Base-by-base conservation (phyloP, 371 early-diverging fungal genomes). In the Mucor saturninus region DNA sequence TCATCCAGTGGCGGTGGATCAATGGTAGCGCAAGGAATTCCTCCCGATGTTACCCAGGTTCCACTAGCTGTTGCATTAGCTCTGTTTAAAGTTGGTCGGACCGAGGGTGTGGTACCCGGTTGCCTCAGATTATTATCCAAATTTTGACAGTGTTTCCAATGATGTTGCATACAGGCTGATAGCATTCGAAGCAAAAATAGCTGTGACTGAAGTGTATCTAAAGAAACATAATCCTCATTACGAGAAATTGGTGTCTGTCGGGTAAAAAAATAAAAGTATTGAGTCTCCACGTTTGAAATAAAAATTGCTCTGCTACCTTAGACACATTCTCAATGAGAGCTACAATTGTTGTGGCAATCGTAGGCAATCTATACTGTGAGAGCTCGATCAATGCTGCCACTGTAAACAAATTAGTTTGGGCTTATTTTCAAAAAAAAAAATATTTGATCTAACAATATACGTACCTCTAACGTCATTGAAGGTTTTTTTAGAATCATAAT, bases 1-100 rank as follows among this genome's bases (percentile, higher is more conserved):
- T 91, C 91, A 10, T 91, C 91, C 6, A 93, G 65, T 49, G 90
- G 86, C 29, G 90, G 90, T 32, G 93, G 93, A 64, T 91, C 91
- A 11, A 75, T 75, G 54, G 64, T 52, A 14, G 51, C 51, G 15
- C 31, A 30, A 28, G 76, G 67, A 15, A 61, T 46, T 14, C 62
- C 48, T 50, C 68, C 54, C 8, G 49, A 13, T 14, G 32, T 10
- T 11, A 42, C 15, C 61, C 52, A 49, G 5, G 21, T 37, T 10
- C 26, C 29, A 3, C 43, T 42, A 1, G 35, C 14, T 5, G 65
- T 29, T n/a, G 49, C 62, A 54, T 62, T 26, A 1, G 37, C 32
- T 8, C 48, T 30, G 21, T 49, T 40, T 26, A 59, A 38, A 11
- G 32, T 21, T 4, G 70, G 59, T 39, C 58, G 52, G 15, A 38